A percentile compares a stretch with the other conserved stretches of the same genome.
phyloP scores from a whole-genome alignment of 139 green algal species.

The Chlorella sp. region DNA sequence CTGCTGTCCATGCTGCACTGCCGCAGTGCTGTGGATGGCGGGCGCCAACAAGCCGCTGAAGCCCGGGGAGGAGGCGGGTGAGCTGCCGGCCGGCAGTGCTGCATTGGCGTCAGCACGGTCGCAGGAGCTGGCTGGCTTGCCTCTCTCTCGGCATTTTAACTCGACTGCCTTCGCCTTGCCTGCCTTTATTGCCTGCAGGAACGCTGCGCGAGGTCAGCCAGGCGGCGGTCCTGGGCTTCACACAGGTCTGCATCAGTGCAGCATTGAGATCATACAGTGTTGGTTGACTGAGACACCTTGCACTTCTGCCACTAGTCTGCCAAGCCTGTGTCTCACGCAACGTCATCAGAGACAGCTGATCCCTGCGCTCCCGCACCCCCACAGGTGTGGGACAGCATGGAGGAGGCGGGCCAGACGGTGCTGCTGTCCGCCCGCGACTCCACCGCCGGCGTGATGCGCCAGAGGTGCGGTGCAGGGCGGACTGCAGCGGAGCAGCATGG shows the following conservation, averaged over 20 bases:
- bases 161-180: no score
- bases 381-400: slow-evolving; percentile 33
- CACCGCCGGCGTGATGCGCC: slow-evolving; percentile 15
- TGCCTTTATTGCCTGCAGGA: no score
- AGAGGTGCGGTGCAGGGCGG: not conserved
- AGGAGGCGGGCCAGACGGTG: slow-evolving; percentile 26
- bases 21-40: slow-evolving; percentile 27
- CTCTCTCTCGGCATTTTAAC: no score
- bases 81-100: no score
- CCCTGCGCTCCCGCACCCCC: not conserved
- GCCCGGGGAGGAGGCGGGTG: slow-evolving; percentile 25
- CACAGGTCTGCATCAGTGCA: not conserved
- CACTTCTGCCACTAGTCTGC: no score
- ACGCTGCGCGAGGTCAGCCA: slow-evolving; percentile 24
- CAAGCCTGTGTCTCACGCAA: no score
- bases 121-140: no score
- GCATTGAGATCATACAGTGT: not conserved
- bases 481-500: no score
- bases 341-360: no score
- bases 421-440: slow-evolving; percentile 23
- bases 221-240: slow-evolving; percentile 20
- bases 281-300: no score
- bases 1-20: no score
- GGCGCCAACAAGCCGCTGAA: slow-evolving; percentile 33
- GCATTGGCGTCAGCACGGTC: no score